These are phyloP conservation scores for Tylopilus intermedius DNA, from an alignment of 768 basidiomycete genomes.

Conservation along the genomic window DNA sequence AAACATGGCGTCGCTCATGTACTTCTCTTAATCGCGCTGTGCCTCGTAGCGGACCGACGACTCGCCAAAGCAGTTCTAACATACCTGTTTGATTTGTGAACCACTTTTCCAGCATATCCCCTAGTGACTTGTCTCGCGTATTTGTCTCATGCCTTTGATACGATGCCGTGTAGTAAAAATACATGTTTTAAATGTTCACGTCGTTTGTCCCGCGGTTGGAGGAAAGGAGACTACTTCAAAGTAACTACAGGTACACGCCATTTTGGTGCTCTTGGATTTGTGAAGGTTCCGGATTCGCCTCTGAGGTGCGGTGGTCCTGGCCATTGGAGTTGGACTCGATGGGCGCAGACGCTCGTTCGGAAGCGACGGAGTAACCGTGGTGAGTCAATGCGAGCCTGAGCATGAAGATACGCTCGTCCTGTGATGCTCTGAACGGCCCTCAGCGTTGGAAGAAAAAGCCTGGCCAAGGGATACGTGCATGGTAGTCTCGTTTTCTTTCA, in stretches of 20 bases:
- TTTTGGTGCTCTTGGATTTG: slow-evolving; percentile 6
- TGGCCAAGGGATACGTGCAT: slow-evolving; percentile 48
- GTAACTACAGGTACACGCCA: slow-evolving; percentile 27
- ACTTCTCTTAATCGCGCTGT: slow-evolving; percentile 41
- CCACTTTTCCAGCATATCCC: not conserved
- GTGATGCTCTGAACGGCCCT: slow-evolving; percentile 53
- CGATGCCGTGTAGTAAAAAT: not conserved
- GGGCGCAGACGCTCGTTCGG: slow-evolving; percentile 10
- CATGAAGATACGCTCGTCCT: slow-evolving; percentile 70
- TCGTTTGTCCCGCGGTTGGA: no score
- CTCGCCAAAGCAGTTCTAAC: not conserved
- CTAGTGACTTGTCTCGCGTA: not conserved
- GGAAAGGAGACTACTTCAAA: not conserved
- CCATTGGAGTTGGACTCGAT: slow-evolving; percentile 12
- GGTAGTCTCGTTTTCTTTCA: slow-evolving; percentile 67
- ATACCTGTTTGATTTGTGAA: not conserved
- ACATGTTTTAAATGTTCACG: not conserved
- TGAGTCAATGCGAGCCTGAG: slow-evolving; percentile 59
- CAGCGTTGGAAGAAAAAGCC: slow-evolving; percentile 6
- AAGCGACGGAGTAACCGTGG: slow-evolving; percentile 49
- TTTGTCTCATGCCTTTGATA: not conserved
- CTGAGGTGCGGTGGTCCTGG: slow-evolving; percentile 4
- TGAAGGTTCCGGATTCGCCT: not conserved
- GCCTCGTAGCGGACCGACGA: not conserved
- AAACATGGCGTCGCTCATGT: slow-evolving; percentile 51